These are phyloP conservation scores for Aspergillus terreus DNA, from an alignment of 2,329 filamentous ascomycete species.

Conservation along the genomic window DNA sequence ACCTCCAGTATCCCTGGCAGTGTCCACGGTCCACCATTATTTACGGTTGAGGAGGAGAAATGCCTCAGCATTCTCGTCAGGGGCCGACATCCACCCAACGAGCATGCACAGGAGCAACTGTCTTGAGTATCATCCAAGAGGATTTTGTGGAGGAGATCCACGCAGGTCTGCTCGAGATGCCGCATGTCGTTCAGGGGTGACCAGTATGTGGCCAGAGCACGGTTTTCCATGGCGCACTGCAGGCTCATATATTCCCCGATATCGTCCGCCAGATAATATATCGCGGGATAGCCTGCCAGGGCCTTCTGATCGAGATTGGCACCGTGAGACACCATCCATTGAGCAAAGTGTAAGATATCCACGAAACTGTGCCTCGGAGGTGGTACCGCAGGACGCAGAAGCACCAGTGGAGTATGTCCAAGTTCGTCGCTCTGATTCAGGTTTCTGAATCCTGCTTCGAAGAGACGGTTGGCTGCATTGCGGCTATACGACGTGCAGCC, in stretches of 20 bases:
- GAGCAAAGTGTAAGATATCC: background rate
- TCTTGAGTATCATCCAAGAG: slow-evolving; percentile 1
- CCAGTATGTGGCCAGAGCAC: no score
- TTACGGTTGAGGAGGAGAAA: background rate
- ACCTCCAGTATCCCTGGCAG: background rate
- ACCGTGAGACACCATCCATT: background rate
- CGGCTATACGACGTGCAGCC: background rate
- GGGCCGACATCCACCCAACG: background rate
- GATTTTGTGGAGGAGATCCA: background rate
- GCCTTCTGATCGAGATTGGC: background rate
- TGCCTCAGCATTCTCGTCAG: background rate
- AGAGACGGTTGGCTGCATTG: background rate
- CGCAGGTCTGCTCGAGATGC: background rate
- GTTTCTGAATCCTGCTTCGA: background rate
- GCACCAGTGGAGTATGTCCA: background rate
- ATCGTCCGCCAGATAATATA: background rate
- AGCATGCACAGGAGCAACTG: slow-evolving; percentile 2
- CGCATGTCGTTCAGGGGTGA: no score
- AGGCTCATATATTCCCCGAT: no score
- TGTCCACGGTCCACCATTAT: background rate
- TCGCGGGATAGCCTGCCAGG: background rate
- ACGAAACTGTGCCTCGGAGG: background rate
- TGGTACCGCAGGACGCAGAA: background rate
- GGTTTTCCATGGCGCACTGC: no score
- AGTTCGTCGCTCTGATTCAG: background rate